Evolutionary conservation across 2,329 filamentous ascomycete species (phyloP).

Genomic region (Penicillium olsonii): DNA sequence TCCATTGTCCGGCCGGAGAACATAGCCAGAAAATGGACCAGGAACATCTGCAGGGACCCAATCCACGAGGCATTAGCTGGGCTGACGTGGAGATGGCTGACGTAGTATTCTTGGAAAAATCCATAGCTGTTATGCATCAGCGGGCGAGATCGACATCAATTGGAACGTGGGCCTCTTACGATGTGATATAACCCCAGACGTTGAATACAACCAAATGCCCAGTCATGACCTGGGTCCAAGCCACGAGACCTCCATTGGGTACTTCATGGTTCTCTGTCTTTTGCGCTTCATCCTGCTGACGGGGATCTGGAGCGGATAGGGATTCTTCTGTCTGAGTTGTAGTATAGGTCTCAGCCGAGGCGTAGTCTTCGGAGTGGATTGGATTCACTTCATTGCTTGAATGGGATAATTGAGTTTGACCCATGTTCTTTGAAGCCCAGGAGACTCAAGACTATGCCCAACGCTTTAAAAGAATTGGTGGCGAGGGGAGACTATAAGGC

Average conservation of each 20-base stretch:
- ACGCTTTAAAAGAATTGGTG: neutral
- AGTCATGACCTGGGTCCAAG: slow-evolving; percentile 35
- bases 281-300: slow-evolving; percentile 1
- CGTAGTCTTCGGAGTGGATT: neutral
- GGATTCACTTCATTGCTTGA: neutral
- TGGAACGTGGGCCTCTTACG: neutral
- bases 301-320: neutral
- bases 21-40: slow-evolving; percentile 43
- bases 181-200: slow-evolving; percentile 15
- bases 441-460: neutral
- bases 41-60: slow-evolving; percentile 49
- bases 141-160: neutral
- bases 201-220: slow-evolving; percentile 32
- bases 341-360: neutral
- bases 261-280: slow-evolving; percentile 7
- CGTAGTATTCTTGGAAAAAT: slow-evolving; percentile 50
- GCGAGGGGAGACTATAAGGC: neutral
- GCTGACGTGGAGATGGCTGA: slow-evolving; percentile 29
- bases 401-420: neutral
- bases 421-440: neutral
- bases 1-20: slow-evolving; percentile 46
- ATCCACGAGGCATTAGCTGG: slow-evolving; percentile 49
- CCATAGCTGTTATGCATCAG: slow-evolving; percentile 24
- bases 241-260: slow-evolving; percentile 32
- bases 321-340: slow-evolving; percentile 1